Conservation (phyloP, 306 rosid species). For the Vigna hirtella region DNA sequence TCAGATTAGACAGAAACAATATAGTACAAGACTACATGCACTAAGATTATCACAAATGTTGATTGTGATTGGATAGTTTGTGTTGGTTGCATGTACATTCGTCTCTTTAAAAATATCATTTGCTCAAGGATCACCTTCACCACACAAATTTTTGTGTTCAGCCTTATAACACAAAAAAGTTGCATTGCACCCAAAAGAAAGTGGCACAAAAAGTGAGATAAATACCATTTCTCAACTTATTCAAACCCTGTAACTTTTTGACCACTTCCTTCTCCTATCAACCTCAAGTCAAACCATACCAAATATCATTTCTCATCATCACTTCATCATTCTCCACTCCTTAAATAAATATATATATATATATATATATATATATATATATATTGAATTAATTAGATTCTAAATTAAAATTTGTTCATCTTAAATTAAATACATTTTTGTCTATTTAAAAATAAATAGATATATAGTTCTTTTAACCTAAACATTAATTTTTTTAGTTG, state of each 20-base stretch:
- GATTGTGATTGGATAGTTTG: slow-evolving; percentile 11
- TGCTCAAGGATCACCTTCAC: neutral
- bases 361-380: too few species aligned
- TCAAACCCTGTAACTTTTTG: neutral
- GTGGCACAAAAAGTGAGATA: neutral
- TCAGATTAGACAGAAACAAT: neutral
- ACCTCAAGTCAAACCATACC: slow-evolving; percentile 21
- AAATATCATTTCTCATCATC: neutral
- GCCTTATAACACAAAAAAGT: neutral
- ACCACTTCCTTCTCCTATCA: neutral
- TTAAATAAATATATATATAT: too few species aligned
- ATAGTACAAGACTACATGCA: neutral
- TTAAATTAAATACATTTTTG: too few species aligned
- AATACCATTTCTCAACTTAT: neutral
- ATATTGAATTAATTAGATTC: too few species aligned
- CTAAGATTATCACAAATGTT: neutral
- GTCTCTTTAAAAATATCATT: neutral
- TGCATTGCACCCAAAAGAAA: slow-evolving; percentile 7
- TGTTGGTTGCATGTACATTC: neutral
- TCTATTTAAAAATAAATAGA: too few species aligned
- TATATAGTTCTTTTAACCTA: too few species aligned
- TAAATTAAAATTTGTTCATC: too few species aligned
- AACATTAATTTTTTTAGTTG: too few species aligned
- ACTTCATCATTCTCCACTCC: neutral
- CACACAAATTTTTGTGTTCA: neutral